phyloP scores from a whole-genome alignment of 257 asterid species.

The Petrea volubilis region DNA sequence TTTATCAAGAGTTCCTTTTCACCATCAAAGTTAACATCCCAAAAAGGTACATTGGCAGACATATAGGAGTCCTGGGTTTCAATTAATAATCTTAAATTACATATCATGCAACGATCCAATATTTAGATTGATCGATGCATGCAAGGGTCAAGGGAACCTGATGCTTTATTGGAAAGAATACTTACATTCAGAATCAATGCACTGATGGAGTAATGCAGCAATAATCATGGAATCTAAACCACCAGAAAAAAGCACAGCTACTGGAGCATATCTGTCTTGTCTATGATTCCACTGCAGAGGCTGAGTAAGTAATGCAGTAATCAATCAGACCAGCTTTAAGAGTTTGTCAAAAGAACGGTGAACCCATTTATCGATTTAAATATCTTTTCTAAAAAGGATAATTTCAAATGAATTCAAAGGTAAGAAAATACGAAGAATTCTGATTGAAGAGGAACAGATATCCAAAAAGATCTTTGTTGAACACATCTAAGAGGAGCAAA shows the following conservation, averaged over 20 bases:
- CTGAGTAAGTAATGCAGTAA: slow-evolving; percentile 34
- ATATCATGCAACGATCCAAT: not conserved
- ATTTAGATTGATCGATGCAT: not conserved
- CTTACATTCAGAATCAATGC: slow-evolving; percentile 80
- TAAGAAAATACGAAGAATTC: not conserved
- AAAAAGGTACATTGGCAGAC: not conserved
- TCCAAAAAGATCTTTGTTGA: not conserved
- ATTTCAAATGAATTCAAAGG: not conserved
- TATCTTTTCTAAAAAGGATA: not conserved
- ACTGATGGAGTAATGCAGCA: slow-evolving; percentile 81
- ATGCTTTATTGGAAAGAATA: slow-evolving; percentile 14
- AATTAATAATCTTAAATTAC: not conserved
- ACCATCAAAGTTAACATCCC: slow-evolving; percentile 1
- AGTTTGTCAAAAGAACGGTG: slow-evolving; percentile 1
- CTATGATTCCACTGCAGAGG: slow-evolving; percentile 32
- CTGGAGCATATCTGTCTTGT: slow-evolving; percentile 56
- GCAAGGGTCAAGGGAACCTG: slow-evolving; percentile 12
- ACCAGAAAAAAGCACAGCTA: slow-evolving; percentile 95
- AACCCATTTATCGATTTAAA: not conserved
- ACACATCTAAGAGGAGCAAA: not conserved
- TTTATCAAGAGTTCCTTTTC: not conserved
- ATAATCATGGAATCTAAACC: slow-evolving; percentile 97
- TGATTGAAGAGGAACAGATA: not conserved
- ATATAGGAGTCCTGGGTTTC: not conserved
- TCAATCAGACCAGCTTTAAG: slow-evolving; percentile 4